Conservation (phyloP, 192 early-diverging fungal species). For the Kappamyces sp. region DNA sequence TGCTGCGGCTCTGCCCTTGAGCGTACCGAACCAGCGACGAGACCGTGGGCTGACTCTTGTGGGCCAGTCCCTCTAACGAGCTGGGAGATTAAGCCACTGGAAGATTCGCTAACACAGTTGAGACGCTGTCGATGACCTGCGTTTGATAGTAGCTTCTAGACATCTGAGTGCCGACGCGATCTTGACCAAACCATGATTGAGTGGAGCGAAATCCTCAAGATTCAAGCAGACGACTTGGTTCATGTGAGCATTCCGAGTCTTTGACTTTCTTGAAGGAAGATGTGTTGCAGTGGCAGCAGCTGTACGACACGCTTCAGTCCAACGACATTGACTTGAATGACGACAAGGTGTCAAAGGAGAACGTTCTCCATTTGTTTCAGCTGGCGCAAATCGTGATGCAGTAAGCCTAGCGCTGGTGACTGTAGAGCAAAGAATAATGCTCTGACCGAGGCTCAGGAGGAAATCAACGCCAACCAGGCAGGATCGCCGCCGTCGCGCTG, state of each 20-base stretch:
- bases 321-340: constrained; percentile 13
- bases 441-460: constrained; percentile 32
- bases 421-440: constrained; percentile 41
- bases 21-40: no score
- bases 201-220: constrained; percentile 5
- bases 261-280: no score
- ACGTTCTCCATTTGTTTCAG: constrained; percentile 36
- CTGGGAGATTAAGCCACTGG: constrained; percentile 2
- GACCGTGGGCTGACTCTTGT: not conserved
- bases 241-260: not conserved
- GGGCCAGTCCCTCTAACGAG: constrained; percentile 5
- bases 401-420: constrained; percentile 23
- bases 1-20: no score
- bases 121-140: constrained; percentile 11
- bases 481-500: not conserved
- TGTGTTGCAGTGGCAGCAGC: not conserved
- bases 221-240: constrained; percentile 9
- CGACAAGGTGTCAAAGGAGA: constrained; percentile 29
- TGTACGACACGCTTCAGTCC: constrained; percentile 7
- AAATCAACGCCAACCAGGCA: constrained; percentile 32
- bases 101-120: constrained; percentile 15
- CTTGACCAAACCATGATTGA: no score
- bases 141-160: constrained; percentile 11
- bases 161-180: no score
- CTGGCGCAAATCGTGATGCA: constrained; percentile 44